Conservation (phyloP, 768 basidiomycete genomes). For the Dentipellis sp. region DNA sequence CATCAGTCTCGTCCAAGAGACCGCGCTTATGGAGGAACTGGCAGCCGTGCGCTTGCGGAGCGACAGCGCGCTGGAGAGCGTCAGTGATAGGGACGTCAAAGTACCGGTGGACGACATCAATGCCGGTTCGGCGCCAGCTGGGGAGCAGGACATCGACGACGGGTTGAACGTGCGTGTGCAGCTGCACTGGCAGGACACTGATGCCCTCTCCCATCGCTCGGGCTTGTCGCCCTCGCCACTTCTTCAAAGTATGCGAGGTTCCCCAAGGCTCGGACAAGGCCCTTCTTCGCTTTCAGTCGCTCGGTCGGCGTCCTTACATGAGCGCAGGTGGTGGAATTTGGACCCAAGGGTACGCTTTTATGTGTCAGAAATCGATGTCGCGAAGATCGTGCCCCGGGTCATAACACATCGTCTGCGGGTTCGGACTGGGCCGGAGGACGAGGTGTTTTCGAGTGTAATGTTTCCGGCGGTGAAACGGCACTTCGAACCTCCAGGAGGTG, state of each 20-base stretch:
- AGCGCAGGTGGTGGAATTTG: slow-evolving; percentile 5
- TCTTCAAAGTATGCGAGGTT: neutral
- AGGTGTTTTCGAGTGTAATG: slow-evolving; percentile 54
- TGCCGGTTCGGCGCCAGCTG: neutral
- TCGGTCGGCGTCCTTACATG: neutral
- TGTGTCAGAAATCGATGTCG: slow-evolving; percentile 67
- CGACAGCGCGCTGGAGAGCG: neutral
- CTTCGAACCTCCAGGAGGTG: slow-evolving; percentile 10
- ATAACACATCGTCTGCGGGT: slow-evolving; percentile 70
- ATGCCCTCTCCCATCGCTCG: neutral
- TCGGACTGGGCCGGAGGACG: slow-evolving; percentile 60
- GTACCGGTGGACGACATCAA: neutral
- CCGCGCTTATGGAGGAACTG: slow-evolving; percentile 10
- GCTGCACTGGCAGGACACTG: neutral
- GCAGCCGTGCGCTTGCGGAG: neutral
- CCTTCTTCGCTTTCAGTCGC: neutral
- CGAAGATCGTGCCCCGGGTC: slow-evolving; percentile 61
- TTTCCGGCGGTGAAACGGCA: slow-evolving; percentile 37
- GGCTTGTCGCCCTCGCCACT: neutral
- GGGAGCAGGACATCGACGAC: slow-evolving; percentile 2
- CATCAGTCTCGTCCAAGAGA: slow-evolving; percentile 38
- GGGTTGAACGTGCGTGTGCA: neutral
- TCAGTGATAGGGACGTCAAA: neutral
- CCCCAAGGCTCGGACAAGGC: neutral
- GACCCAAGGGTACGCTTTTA: slow-evolving; percentile 32